These are phyloP conservation scores for Castanea crenata DNA, from an alignment of 306 rosid genomes.

Conservation along the genomic window DNA sequence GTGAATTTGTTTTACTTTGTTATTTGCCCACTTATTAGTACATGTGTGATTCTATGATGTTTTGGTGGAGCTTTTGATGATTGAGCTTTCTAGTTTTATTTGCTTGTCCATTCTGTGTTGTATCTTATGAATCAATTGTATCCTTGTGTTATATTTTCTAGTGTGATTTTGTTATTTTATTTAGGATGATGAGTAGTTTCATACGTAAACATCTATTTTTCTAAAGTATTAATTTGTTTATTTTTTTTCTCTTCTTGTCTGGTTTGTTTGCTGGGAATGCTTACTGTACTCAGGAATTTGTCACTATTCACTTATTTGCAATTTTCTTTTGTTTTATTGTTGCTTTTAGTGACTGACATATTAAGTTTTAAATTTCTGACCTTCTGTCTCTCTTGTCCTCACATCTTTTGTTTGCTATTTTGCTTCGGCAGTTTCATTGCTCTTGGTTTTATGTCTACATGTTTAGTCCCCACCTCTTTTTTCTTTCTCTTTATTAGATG, in stretches of 20 bases:
- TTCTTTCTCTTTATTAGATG: neutral
- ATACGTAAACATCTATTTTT: neutral
- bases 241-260: neutral
- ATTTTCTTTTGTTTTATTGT: neutral
- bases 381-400: neutral
- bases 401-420: neutral
- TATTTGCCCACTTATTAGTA: neutral
- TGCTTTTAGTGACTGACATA: neutral
- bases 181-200: neutral
- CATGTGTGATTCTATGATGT: neutral
- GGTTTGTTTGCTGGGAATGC: neutral
- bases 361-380: neutral
- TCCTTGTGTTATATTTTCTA: neutral
- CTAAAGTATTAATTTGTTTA: neutral
- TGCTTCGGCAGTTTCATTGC: neutral
- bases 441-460: neutral
- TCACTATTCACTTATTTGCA: neutral
- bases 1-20: no score
- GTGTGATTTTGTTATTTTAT: neutral
- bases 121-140: neutral
- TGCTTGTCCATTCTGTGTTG: neutral
- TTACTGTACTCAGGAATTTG: neutral
- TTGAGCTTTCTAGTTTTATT: neutral
- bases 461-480: neutral
- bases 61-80: neutral